A percentile compares a stretch with the other conserved stretches of the same genome.
These are phyloP conservation scores for Fusarium nelsonii DNA, from an alignment of 2,329 filamentous ascomycete species.

Conservation along the genomic window DNA sequence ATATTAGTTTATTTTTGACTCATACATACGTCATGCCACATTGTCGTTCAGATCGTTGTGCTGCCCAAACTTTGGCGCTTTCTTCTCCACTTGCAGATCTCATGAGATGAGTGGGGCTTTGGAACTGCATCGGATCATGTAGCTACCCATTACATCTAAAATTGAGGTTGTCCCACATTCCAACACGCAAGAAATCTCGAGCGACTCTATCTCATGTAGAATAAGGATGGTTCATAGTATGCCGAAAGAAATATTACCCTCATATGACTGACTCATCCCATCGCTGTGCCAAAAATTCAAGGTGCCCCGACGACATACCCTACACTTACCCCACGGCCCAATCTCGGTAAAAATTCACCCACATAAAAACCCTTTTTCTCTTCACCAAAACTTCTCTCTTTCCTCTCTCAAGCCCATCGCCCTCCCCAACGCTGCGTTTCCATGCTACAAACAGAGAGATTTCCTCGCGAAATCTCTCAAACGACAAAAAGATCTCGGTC, in stretches of 20 bases:
- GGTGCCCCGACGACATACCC: constrained; percentile 16
- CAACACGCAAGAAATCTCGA: too few relatives aligned
- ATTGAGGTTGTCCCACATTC: too few relatives aligned
- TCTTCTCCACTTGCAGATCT: too few relatives aligned
- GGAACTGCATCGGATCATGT: too few relatives aligned
- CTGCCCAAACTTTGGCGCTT: too few relatives aligned
- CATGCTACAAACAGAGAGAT: constrained; percentile 84
- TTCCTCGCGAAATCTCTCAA: constrained; percentile 33
- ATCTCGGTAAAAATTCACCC: constrained; percentile 33
- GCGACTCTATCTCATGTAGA: too few relatives aligned
- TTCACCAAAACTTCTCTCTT: constrained; percentile 53
- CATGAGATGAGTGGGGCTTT: too few relatives aligned
- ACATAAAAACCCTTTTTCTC: constrained; percentile 51
- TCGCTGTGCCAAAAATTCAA: background rate
- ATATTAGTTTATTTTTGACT: too few relatives aligned
- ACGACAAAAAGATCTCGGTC: background rate
- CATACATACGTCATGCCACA: too few relatives aligned
- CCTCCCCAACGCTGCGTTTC: constrained; percentile 95
- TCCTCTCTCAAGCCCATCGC: constrained; percentile 64
- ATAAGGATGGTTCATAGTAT: too few relatives aligned
- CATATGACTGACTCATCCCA: background rate
- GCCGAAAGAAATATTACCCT: background rate
- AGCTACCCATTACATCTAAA: too few relatives aligned
- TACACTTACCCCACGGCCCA: constrained; percentile 15
- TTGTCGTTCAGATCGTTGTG: too few relatives aligned